Evolutionary conservation across 2,329 filamentous ascomycete genomes (phyloP).

Genomic region (Penicillium sp.): DNA sequence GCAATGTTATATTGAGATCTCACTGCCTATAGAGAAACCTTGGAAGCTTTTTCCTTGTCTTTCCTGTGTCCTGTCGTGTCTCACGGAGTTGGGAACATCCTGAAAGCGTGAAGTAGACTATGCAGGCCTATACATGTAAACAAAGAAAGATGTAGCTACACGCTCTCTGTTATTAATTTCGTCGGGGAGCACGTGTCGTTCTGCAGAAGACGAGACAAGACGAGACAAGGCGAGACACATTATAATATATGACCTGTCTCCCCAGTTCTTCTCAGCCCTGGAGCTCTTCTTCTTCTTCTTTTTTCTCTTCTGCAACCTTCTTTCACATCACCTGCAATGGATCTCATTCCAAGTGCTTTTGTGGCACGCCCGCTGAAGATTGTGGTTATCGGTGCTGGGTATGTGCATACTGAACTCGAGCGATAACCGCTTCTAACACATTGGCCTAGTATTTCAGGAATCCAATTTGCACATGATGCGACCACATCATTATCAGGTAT

Average conservation of each 20-base stretch:
- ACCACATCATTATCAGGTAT: background rate
- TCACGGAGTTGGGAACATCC: background rate
- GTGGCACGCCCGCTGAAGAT: conserved; percentile 5
- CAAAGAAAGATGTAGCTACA: background rate
- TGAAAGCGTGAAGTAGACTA: background rate
- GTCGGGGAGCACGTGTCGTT: background rate
- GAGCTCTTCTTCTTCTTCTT: background rate
- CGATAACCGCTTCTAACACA: background rate
- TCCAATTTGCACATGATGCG: conserved; percentile 11
- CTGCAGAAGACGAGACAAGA: background rate
- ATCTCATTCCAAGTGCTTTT: conserved; percentile 7
- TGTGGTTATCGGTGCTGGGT: conserved; percentile 11
- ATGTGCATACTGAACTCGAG: background rate
- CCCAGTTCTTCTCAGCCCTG: background rate
- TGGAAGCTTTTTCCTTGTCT: background rate
- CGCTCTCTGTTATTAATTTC: background rate
- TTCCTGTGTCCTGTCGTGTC: background rate
- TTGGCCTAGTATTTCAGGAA: conserved; percentile 4
- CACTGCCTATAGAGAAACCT: background rate
- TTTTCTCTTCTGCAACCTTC: background rate
- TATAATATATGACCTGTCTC: background rate
- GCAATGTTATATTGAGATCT: background rate
- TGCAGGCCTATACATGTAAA: background rate
- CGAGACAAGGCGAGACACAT: background rate
- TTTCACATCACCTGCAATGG: background rate